Percentiles rank a stretch among this genome's conserved stretches.
These are phyloP conservation scores for Amborella trichopoda DNA, from an alignment of 164 flowering plant species.

Conservation along the genomic window DNA sequence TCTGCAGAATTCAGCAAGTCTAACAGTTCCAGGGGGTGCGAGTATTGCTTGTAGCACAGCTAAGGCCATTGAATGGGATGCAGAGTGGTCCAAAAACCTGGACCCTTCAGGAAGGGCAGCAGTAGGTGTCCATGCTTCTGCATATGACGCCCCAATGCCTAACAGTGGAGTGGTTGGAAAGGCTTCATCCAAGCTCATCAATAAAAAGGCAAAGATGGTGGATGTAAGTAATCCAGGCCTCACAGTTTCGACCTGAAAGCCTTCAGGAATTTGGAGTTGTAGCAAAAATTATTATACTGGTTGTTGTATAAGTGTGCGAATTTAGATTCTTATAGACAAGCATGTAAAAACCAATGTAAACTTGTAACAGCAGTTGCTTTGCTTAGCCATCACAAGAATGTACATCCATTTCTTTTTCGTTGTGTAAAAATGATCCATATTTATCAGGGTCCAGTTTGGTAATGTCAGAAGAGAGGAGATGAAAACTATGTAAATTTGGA, in stretches of 20 bases:
- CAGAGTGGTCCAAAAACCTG: conserved; percentile 69
- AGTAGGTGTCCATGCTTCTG: conserved; percentile 67
- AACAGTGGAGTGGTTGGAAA: conserved; percentile 7
- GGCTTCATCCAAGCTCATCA: conserved; percentile 20
- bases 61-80: conserved; percentile 87
- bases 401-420: too few species aligned
- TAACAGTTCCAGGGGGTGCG: conserved; percentile 89
- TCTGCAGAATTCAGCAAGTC: conserved; percentile 71
- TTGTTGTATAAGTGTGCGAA: background rate
- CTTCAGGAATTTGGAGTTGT: background rate
- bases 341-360: too few species aligned
- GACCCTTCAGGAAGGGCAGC: conserved; percentile 98
- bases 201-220: conserved; percentile 29
- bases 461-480: too few species aligned
- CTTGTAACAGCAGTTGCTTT: too few species aligned
- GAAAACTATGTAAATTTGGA: too few species aligned
- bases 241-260: conserved; percentile 28
- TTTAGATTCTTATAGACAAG: too few species aligned
- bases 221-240: conserved; percentile 30
- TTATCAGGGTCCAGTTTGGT: too few species aligned
- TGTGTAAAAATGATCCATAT: too few species aligned
- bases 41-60: conserved; percentile 93
- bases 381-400: too few species aligned
- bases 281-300: background rate
- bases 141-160: conserved; percentile 30